Evolutionary conservation across 2,329 filamentous ascomycete species (phyloP), one percentile per base, ranked within the genome.

Genomic region (Sporothrix sp.): DNA sequence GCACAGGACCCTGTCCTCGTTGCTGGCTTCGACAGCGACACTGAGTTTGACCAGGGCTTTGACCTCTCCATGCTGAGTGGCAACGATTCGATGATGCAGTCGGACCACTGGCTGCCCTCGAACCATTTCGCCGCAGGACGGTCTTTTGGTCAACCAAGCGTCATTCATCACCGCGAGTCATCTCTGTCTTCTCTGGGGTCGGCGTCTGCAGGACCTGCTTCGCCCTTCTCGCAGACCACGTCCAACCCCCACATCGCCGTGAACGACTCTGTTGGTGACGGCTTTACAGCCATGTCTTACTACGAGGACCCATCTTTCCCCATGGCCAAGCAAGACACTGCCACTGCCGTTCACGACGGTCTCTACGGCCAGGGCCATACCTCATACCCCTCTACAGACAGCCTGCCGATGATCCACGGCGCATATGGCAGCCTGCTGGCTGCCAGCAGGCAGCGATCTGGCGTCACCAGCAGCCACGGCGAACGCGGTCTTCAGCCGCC

Each of bases 101-200:
- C 69, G 23, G 71, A 74, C 51, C 47, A 64, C 13, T 73, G 69
- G 69, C 61, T 66, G 50, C 55, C 59, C 20, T 55, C 62, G 50
- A 61, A 62, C 52, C 69, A 69, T 53, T 62, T 66, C 18, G 36
- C 40, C 54, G 66, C 66, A 33, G 62, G 66, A 20, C 68, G 66
- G 59, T 57, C 61, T 9, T 55, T 65, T 35, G 63, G 64, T 51
- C 67, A 69, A 21, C 21, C 43, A 28, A 40, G 18, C 14, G 61
- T 70, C 33, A 59, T 69, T 23, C 79, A 82, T 58, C 71, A 82
- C 40, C 74, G 79, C 57, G 78, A 82, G 56, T 77, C 78, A 2
- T 82, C 78, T 7, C 65, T 79, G 33, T 82, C 79, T 0, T 82
- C 79, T 0, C 59, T 81, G 36, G 77, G 75, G 10, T 82, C 79